Evolutionary conservation across 2,329 filamentous ascomycete species (phyloP), one percentile per base, ranked within the genome.

Genomic region (Emmonsiellopsis sp.): DNA sequence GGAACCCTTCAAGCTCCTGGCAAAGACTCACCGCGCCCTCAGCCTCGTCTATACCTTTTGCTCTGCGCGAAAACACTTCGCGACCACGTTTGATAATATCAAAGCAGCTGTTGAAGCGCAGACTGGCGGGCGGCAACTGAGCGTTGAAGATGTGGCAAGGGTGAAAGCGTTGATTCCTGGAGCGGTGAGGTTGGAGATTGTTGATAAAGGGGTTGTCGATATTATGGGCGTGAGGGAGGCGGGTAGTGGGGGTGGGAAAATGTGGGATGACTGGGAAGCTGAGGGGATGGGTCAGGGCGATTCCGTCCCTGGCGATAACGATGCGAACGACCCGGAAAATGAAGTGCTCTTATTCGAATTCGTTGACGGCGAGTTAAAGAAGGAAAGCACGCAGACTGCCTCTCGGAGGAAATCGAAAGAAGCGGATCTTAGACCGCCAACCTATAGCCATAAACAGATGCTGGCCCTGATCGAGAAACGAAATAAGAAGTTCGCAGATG

Each of bases 11-110:
- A 85, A 82, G 53, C 74, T 77, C 42, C 77, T 97, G 7, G 83
- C 86, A 31, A 84, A 85, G 66, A 87, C 85, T 0, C 87, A 97
- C 66, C 81, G 84, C 56, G 92, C 93, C 1, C 73, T 98, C 55
- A 98, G 95, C 62, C 73, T 97, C 1, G 89, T 97, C 0, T 95
- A 89, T 62, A 97, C 93, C 0, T 97, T 98, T 65, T 95, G 89
- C 72, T 93, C 85, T 65, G 92, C 92, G 1, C 84, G 93, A 45
- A 96, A 95, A 66, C 88, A 97, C 62, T 78, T 97, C 32, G 84
- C 88, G 0, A 97, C 93, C 0, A 96, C 92, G 0, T 89, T 96
- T 60, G 87, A 93, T 13, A 95, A 86, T 5, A 87, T 98, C 46
- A 89, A 85, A 61, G 80, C 83, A 7, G 82, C 92, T 0, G 92